phyloP scores from a whole-genome alignment of 805 yeast genomes.

The Myxozyma udenii region DNA sequence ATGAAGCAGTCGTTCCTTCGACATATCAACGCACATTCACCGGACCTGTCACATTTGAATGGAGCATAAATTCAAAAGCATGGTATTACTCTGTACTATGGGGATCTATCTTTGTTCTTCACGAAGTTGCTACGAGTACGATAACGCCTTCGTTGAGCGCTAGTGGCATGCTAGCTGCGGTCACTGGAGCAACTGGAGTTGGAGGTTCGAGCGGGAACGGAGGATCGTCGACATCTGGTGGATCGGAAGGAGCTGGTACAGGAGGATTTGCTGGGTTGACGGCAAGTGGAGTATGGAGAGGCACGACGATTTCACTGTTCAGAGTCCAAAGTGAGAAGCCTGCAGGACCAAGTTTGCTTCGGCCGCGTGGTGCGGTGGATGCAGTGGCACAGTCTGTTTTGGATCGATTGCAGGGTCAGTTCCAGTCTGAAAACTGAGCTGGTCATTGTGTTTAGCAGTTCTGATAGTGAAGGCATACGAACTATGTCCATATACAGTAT shows the following conservation, averaged over 20 bases:
- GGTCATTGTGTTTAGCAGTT: too few species aligned
- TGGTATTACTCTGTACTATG: constrained; percentile 73
- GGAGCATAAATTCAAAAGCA: constrained; percentile 64
- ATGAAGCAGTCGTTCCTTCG: constrained; percentile 19
- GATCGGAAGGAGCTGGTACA: neutral
- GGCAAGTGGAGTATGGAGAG: constrained; percentile 22
- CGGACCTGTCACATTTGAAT: constrained; percentile 49
- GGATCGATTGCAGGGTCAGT: constrained; percentile 36
- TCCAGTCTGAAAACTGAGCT: too few species aligned
- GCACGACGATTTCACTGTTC: constrained; percentile 47
- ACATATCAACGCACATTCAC: constrained; percentile 16
- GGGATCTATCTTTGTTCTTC: constrained; percentile 49
- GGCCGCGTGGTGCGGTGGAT: constrained; percentile 48
- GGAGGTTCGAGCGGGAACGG: neutral
- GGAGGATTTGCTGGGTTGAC: constrained; percentile 1
- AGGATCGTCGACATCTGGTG: too few species aligned
- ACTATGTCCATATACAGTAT: too few species aligned
- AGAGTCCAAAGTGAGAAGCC: constrained; percentile 44
- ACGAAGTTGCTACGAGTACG: constrained; percentile 10
- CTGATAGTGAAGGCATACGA: too few species aligned
- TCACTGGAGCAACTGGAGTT: constrained; percentile 2
- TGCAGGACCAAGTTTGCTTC: constrained; percentile 42
- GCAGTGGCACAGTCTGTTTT: constrained; percentile 50
- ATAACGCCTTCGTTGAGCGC: neutral
- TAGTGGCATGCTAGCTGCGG: constrained; percentile 7